A percentile compares a stretch with the other conserved stretches of the same genome.
These are phyloP conservation scores for Trametes pubescens DNA, from an alignment of 1,284 basidiomycete genomes.

Conservation along the genomic window DNA sequence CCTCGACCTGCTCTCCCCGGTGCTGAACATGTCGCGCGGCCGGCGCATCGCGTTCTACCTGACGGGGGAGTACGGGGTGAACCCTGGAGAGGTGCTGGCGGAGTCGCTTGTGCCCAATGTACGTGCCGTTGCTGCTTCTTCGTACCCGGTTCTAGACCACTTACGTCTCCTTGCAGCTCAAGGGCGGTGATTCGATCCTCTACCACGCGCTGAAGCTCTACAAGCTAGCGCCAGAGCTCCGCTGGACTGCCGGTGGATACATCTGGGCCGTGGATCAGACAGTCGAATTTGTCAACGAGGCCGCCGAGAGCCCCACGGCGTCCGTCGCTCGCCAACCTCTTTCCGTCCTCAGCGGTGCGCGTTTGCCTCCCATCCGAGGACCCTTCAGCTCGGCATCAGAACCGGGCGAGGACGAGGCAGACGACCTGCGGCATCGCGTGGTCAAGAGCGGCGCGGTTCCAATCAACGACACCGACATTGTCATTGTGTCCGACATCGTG, in stretches of 20 bases:
- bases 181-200: conserved; percentile 76
- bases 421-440: conserved; percentile 61
- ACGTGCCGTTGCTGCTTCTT: conserved; percentile 17
- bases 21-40: conserved; percentile 74
- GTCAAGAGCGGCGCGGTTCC: conserved; percentile 73
- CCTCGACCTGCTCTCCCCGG: conserved; percentile 71
- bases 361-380: conserved; percentile 48
- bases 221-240: conserved; percentile 75
- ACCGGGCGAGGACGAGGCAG: conserved; percentile 49
- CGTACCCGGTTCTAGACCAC: neutral
- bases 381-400: conserved; percentile 50
- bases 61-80: conserved; percentile 73
- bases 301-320: conserved; percentile 47
- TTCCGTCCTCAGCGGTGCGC: conserved; percentile 44
- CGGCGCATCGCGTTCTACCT: conserved; percentile 77
- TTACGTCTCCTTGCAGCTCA: conserved; percentile 56
- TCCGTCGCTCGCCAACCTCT: conserved; percentile 43
- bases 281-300: conserved; percentile 66
- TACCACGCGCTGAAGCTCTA: conserved; percentile 80
- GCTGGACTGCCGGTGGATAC: conserved; percentile 82
- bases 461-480: conserved; percentile 67
- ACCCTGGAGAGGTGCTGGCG: conserved; percentile 73
- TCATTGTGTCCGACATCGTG: conserved; percentile 64
- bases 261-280: conserved; percentile 78
- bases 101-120: conserved; percentile 76